Evolutionary conservation across 495 filamentous ascomycete genomes (phyloP).

Genomic region (Annulohypoxylon nitens): DNA sequence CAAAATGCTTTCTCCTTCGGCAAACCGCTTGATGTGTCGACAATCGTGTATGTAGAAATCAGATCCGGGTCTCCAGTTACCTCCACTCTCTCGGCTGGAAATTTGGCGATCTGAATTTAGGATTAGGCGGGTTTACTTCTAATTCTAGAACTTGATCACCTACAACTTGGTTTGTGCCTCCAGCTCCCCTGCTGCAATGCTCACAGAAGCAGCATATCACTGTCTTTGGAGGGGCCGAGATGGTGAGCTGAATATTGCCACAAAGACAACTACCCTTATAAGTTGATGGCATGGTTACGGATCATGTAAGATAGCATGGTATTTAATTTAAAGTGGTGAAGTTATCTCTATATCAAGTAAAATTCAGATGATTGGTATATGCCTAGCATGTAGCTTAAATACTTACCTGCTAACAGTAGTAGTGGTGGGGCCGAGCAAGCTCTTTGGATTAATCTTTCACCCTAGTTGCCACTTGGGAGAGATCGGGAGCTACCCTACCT

Average conservation of each 20-base stretch:
- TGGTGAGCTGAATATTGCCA: neutral
- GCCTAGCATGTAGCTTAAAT: too few species aligned
- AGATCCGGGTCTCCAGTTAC: neutral
- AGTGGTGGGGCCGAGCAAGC: too few species aligned
- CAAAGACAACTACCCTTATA: conserved; percentile 4
- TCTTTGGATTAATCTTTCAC: too few species aligned
- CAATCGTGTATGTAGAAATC: neutral
- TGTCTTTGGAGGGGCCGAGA: neutral
- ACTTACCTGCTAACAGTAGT: too few species aligned
- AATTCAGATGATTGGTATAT: too few species aligned
- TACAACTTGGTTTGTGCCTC: conserved; percentile 7
- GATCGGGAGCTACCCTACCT: too few species aligned
- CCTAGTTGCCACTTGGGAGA: too few species aligned
- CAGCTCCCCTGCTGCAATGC: conserved; percentile 4
- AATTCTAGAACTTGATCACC: neutral
- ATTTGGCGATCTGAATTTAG: neutral
- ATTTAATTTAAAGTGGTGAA: too few species aligned
- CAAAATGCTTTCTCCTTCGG: conserved; percentile 8
- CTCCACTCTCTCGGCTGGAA: neutral
- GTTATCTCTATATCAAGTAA: too few species aligned
- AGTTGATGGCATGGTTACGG: neutral
- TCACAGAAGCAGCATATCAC: conserved; percentile 1
- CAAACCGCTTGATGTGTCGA: neutral
- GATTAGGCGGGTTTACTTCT: neutral
- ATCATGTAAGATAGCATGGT: too few species aligned